These are phyloP conservation scores for Pleurotus cornucopiae DNA, from an alignment of 768 basidiomycete genomes.

Conservation along the genomic window DNA sequence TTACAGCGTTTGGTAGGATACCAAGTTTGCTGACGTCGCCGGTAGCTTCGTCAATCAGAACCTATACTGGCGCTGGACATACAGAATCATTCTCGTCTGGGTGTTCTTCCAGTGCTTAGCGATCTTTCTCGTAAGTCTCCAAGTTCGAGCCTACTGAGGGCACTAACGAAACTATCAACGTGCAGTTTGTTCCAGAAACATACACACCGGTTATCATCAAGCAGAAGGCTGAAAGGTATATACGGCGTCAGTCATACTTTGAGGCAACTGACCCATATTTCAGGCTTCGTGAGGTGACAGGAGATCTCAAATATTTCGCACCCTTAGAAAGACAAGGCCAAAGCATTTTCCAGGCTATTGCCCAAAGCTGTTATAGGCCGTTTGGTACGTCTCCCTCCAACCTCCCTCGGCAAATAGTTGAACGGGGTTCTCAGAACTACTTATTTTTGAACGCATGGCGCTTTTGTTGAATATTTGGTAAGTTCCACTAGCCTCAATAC, in stretches of 20 bases:
- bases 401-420: neutral
- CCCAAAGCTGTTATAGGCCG: conserved; percentile 61
- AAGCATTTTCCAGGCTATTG: conserved; percentile 41
- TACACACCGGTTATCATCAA: conserved; percentile 59
- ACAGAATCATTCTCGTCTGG: conserved; percentile 69
- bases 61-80: conserved; percentile 74
- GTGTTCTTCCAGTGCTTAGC: conserved; percentile 46
- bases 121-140: conserved; percentile 42
- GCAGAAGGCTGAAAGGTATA: conserved; percentile 43
- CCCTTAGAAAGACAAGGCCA: conserved; percentile 51
- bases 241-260: neutral
- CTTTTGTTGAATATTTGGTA: conserved; percentile 69
- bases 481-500: conserved; percentile 32
- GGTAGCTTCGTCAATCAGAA: conserved; percentile 31
- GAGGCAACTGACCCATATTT: neutral
- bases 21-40: neutral
- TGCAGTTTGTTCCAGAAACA: conserved; percentile 68
- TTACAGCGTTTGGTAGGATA: neutral
- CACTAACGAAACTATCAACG: neutral
- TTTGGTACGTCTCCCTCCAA: conserved; percentile 49
- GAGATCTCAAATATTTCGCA: conserved; percentile 50
- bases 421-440: conserved; percentile 40
- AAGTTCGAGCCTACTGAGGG: neutral
- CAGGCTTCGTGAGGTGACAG: conserved; percentile 53
- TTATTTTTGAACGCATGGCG: conserved; percentile 69